Conservation (phyloP, 2,329 filamentous ascomycete species). For the Trichoderma cornu-damae region DNA sequence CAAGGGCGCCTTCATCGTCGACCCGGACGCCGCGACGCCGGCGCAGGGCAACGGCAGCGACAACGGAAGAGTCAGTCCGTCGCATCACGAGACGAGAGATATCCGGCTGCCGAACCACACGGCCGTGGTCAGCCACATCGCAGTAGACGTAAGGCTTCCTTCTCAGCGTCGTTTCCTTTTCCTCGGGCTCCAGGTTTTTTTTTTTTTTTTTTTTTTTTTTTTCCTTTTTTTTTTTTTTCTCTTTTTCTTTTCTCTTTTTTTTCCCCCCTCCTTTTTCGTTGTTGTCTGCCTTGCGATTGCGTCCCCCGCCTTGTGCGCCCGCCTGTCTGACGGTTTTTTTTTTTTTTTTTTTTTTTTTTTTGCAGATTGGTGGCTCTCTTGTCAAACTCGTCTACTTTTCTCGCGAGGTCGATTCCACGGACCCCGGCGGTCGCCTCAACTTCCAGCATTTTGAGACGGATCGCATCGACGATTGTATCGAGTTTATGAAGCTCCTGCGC, state of each 20-base stretch:
- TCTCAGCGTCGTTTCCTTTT: background rate
- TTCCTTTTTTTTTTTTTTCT: background rate
- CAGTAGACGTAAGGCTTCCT: slow-evolving; percentile 84
- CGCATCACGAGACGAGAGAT: slow-evolving; percentile 71
- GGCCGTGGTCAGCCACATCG: slow-evolving; percentile 91
- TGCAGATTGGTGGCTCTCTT: slow-evolving; percentile 86
- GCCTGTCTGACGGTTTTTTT: background rate
- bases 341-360: background rate
- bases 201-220: background rate
- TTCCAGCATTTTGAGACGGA: slow-evolving; percentile 97
- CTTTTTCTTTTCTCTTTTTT: background rate
- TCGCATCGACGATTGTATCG: slow-evolving; percentile 85
- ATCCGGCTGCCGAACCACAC: slow-evolving; percentile 96
- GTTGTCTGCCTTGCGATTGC: background rate
- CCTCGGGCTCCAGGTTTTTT: background rate
- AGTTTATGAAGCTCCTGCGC: slow-evolving; percentile 83
- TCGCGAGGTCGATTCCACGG: slow-evolving; percentile 71
- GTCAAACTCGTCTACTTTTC: slow-evolving; percentile 98
- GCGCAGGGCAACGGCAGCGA: slow-evolving; percentile 33
- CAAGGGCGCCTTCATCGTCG: slow-evolving; percentile 91
- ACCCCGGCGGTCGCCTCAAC: slow-evolving; percentile 84
- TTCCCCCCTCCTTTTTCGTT: too few species aligned
- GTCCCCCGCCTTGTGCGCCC: too few species aligned
- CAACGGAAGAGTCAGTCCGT: slow-evolving; percentile 44
- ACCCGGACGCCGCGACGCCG: slow-evolving; percentile 62